Percentiles rank a stretch among this genome's conserved stretches.
Evolutionary conservation across 257 asterid genomes (phyloP).

Genomic region (Solanum lignicaule): DNA sequence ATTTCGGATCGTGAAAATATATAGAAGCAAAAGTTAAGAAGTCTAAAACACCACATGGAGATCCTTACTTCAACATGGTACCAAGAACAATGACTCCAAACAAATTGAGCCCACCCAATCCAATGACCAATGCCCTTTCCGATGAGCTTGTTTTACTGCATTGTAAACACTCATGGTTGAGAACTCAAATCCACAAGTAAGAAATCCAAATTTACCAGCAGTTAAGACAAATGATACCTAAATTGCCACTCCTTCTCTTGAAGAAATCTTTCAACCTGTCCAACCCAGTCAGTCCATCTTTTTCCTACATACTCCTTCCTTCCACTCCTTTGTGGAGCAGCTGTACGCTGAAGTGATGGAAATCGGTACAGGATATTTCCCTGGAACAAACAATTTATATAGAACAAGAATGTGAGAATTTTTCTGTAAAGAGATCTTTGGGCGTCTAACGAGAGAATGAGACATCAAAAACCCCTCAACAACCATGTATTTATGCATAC

Average conservation of each 20-base stretch:
- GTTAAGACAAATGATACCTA: conserved; percentile 31
- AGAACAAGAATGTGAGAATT: neutral
- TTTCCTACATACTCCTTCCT: conserved; percentile 78
- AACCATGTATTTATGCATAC: neutral
- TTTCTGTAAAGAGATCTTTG: neutral
- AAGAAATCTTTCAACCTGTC: conserved; percentile 55
- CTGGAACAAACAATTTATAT: conserved; percentile 31
- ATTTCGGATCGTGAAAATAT: neutral
- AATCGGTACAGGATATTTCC: conserved; percentile 92
- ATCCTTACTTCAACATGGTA: conserved; percentile 74
- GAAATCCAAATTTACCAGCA: neutral
- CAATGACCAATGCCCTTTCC: conserved; percentile 88
- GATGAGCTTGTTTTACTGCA: conserved; percentile 75
- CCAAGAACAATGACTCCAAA: conserved; percentile 85
- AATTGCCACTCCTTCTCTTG: conserved; percentile 70
- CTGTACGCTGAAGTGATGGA: conserved; percentile 97
- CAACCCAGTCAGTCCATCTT: conserved; percentile 61
- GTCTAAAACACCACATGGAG: conserved; percentile 15
- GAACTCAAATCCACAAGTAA: neutral
- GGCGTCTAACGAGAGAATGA: neutral
- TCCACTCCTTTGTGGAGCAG: conserved; percentile 55
- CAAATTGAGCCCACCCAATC: conserved; percentile 88
- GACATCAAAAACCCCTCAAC: conserved; percentile 1
- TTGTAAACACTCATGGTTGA: conserved; percentile 7
- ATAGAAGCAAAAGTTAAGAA: neutral